Conservation (phyloP, 1,284 basidiomycete species). For the Cystobasidiaceae sp. region DNA sequence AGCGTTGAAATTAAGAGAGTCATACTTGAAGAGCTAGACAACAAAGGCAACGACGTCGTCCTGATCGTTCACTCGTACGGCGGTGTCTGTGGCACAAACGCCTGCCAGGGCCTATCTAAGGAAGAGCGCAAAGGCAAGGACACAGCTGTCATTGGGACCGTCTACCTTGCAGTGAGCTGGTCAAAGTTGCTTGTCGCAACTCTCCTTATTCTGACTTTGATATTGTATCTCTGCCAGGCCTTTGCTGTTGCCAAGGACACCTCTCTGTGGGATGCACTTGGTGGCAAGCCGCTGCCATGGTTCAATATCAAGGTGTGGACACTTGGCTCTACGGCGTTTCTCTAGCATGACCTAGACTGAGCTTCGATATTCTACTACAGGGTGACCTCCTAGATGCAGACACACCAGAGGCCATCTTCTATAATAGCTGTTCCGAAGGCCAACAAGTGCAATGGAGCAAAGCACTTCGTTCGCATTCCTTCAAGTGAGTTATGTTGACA, state of each 20-base stretch:
- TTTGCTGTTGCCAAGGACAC: slow-evolving; percentile 6
- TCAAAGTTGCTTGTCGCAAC: background rate
- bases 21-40: slow-evolving; percentile 7
- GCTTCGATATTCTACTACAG: no score
- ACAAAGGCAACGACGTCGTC: slow-evolving; percentile 29
- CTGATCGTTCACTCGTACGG: slow-evolving; percentile 33
- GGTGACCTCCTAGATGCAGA: slow-evolving; percentile 25
- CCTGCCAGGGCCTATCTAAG: slow-evolving; percentile 30
- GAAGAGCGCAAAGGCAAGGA: slow-evolving; percentile 31
- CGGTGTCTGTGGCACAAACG: slow-evolving; percentile 26
- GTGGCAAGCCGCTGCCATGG: slow-evolving; percentile 14
- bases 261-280: slow-evolving; percentile 7
- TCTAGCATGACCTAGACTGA: no score
- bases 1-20: background rate
- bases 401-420: slow-evolving; percentile 32
- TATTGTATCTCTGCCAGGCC: slow-evolving; percentile 5
- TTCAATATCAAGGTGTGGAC: slow-evolving; percentile 9
- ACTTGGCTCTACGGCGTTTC: no score
- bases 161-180: slow-evolving; percentile 8
- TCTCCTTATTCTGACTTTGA: background rate
- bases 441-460: slow-evolving; percentile 17
- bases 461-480: slow-evolving; percentile 28
- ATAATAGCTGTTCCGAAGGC: slow-evolving; percentile 29
- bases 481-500: slow-evolving; percentile 18
- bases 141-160: slow-evolving; percentile 2